Evolutionary conservation across 108 stramenopile genomes (phyloP), one percentile per base, ranked within the genome.

Genomic region (Cyclotella cryptica): DNA sequence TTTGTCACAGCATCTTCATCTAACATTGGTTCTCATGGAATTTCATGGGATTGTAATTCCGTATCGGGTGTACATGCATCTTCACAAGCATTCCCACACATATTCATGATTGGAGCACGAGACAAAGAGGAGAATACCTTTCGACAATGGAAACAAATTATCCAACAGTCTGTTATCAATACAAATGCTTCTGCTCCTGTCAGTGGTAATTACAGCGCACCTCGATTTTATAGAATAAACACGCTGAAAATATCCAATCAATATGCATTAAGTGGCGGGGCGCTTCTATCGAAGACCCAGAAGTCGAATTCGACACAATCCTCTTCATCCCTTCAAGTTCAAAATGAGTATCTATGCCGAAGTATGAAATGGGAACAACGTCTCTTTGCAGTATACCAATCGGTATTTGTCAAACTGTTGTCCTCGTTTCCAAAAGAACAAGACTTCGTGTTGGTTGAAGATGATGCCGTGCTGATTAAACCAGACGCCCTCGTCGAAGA

Each of bases 301-400:
- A n/a, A n/a, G n/a, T 27, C 45, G 40, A 47, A 44, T 43, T 53
- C 10, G 24, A 57, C 57, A 40, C 40, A 35, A 62, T 58, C 55
- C 3, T 22, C 29, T 11, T 60, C 41, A 66, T 47, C 30, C 28
- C 35, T 41, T 42, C 73, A 53, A 24, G 40, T 15, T 13, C 13
- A n/a, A 41, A 39, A 41, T 1, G 14, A 14, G 15, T 63, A 40
- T 63, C 39, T 42, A 14, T 63, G 46, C 46, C 19, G 26, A 66
- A 69, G 80, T 46, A 75, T 75, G 41, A 81, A 81, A 51, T 81
- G 80, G 80, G 80, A 81, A 55, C 80, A 81, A 58, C 69, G 80
- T 44, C 70, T 81, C 12, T 81, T 81, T 27, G 63, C 69, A 0
- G 80, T 81, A 9, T 81, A 81, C 42, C 80, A 81, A 66, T 65